Evolutionary conservation across 208 protist species (phyloP).

Genomic region (Tritrichomonas musculus): DNA sequence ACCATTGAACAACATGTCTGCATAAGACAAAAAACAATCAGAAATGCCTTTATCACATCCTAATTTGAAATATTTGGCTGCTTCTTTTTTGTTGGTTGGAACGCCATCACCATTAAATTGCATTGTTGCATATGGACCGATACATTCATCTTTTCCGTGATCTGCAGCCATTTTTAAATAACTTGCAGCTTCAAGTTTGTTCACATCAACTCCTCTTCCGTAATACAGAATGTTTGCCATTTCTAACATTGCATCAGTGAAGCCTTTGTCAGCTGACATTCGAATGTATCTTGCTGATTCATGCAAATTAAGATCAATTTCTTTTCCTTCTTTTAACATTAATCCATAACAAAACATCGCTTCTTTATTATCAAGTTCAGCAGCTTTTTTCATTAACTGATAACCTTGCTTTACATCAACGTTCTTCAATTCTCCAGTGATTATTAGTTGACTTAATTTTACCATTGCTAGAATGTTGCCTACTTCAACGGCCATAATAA

Average conservation of each 20-base stretch:
- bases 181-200: background rate
- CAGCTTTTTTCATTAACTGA: background rate
- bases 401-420: background rate
- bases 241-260: background rate
- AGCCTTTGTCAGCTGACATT: background rate
- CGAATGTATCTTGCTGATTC: background rate
- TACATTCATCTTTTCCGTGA: background rate
- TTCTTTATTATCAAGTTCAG: background rate
- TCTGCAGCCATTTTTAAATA: background rate
- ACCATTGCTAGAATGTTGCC: background rate
- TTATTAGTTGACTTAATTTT: background rate
- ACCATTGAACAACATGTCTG: too few species aligned
- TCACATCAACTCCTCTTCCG: background rate
- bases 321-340: background rate
- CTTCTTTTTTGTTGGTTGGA: too few species aligned
- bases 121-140: background rate
- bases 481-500: background rate
- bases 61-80: background rate
- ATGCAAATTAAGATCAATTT: background rate
- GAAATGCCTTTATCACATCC: too few species aligned
- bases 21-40: too few species aligned
- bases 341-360: background rate
- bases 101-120: background rate
- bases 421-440: background rate
- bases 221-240: background rate